Percentiles rank a stretch among this genome's conserved stretches.
Evolutionary conservation across 345 rosid species (phyloP).

Genomic region (Zanthoxylum bungeanum): DNA sequence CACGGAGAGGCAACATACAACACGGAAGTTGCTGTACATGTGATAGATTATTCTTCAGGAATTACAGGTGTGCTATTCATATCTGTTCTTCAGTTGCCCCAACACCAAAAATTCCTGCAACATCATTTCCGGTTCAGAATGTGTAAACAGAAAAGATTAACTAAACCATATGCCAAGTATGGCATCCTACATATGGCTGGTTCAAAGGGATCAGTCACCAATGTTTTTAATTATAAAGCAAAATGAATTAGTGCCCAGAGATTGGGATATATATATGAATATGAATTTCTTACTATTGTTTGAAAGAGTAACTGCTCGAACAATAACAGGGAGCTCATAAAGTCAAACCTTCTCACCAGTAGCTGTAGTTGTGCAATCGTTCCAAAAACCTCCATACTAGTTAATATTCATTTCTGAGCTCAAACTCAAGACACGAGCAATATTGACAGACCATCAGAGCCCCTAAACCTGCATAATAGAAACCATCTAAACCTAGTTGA

Average conservation of each 20-base stretch:
- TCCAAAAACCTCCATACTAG: constrained; percentile 33
- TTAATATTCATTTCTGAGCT: constrained; percentile 24
- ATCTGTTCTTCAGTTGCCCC: constrained; percentile 35
- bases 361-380: constrained; percentile 29
- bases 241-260: constrained; percentile 1
- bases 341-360: constrained; percentile 38
- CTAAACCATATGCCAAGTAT: constrained; percentile 26
- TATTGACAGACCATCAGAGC: constrained; percentile 23
- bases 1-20: constrained; percentile 14
- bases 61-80: constrained; percentile 32
- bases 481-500: constrained; percentile 50
- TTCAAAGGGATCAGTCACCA: constrained; percentile 4
- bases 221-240: background rate
- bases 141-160: constrained; percentile 21
- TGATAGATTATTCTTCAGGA: constrained; percentile 27
- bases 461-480: constrained; percentile 64
- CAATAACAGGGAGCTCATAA: constrained; percentile 11
- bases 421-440: constrained; percentile 20
- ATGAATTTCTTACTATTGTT: constrained; percentile 1
- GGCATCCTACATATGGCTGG: constrained; percentile 24
- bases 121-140: constrained; percentile 40
- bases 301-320: background rate
- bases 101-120: constrained; percentile 47
- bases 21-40: constrained; percentile 26
- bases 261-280: background rate